These are phyloP conservation scores for Erucastrum elatum DNA, from an alignment of 345 rosid species.

Conservation along the genomic window DNA sequence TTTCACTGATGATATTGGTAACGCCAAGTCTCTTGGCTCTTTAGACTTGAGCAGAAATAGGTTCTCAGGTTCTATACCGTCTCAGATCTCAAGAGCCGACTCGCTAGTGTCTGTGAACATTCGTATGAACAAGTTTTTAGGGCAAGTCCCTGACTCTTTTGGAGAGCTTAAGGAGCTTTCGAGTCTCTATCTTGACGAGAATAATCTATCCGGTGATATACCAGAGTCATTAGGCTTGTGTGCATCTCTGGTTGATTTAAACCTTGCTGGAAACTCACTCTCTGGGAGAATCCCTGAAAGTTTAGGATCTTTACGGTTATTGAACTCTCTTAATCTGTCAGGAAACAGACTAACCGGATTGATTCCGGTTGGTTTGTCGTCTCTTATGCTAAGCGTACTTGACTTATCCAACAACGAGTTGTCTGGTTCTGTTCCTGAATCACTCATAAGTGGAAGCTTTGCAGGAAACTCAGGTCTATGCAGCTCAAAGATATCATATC, in stretches of 20 bases:
- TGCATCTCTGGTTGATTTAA: conserved; percentile 47
- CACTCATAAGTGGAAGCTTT: conserved; percentile 53
- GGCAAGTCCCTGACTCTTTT: conserved; percentile 52
- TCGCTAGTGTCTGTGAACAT: conserved; percentile 55
- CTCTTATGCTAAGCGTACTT: conserved; percentile 63
- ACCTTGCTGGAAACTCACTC: conserved; percentile 61
- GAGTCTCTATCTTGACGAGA: conserved; percentile 49
- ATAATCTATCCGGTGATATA: conserved; percentile 56
- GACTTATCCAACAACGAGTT: conserved; percentile 72
- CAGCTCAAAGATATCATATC: conserved; percentile 44
- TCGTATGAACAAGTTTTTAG: conserved; percentile 56
- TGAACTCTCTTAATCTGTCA: conserved; percentile 76
- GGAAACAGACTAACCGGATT: conserved; percentile 64
- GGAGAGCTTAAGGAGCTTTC: conserved; percentile 57
- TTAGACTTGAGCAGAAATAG: conserved; percentile 51
- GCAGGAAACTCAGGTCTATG: conserved; percentile 68
- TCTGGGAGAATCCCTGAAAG: conserved; percentile 63
- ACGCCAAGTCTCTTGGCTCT: conserved; percentile 59
- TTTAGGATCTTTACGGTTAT: conserved; percentile 46
- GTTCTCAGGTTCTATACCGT: conserved; percentile 66
- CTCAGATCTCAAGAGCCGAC: conserved; percentile 52
- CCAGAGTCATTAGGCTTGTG: conserved; percentile 66
- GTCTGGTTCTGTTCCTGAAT: conserved; percentile 59
- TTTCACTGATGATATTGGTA: conserved; percentile 50
- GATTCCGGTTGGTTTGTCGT: conserved; percentile 58